These are phyloP conservation scores for Blastosporella zonata DNA, from an alignment of 1,284 basidiomycete species.

Conservation along the genomic window DNA sequence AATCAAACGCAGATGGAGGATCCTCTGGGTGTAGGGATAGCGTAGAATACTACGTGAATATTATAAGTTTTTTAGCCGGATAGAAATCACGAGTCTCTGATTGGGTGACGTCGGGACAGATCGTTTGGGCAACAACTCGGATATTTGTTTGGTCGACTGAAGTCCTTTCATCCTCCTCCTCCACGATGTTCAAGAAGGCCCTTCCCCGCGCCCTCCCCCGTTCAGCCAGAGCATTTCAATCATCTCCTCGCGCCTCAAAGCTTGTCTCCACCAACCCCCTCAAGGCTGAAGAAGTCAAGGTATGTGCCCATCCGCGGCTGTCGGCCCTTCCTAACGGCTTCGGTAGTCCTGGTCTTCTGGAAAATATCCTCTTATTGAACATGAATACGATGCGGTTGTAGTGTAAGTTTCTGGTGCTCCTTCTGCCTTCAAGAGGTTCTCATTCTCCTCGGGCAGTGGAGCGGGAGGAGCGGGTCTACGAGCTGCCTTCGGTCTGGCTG, in stretches of 20 bases:
- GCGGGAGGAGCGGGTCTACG: constrained; percentile 98
- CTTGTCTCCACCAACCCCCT: constrained; percentile 77
- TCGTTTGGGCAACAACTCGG: constrained; percentile 26
- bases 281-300: constrained; percentile 83
- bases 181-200: constrained; percentile 39
- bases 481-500: constrained; percentile 98
- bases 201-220: constrained; percentile 44
- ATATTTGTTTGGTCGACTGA: constrained; percentile 19
- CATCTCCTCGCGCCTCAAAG: constrained; percentile 53
- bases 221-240: constrained; percentile 58
- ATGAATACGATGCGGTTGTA: constrained; percentile 96
- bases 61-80: constrained; percentile 14
- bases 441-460: constrained; percentile 52
- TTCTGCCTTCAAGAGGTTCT: too few relatives aligned
- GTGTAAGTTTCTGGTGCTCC: constrained; percentile 54
- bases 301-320: constrained; percentile 28
- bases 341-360: constrained; percentile 71
- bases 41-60: not conserved
- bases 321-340: constrained; percentile 15
- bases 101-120: constrained; percentile 34
- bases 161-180: constrained; percentile 18
- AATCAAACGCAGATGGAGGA: constrained; percentile 43
- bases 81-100: constrained; percentile 42
- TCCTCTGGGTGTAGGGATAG: constrained; percentile 52
- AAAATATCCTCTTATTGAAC: constrained; percentile 96